These are phyloP conservation scores for Epicoccum sorghinum DNA, from an alignment of 2,329 filamentous ascomycete genomes.

Conservation along the genomic window DNA sequence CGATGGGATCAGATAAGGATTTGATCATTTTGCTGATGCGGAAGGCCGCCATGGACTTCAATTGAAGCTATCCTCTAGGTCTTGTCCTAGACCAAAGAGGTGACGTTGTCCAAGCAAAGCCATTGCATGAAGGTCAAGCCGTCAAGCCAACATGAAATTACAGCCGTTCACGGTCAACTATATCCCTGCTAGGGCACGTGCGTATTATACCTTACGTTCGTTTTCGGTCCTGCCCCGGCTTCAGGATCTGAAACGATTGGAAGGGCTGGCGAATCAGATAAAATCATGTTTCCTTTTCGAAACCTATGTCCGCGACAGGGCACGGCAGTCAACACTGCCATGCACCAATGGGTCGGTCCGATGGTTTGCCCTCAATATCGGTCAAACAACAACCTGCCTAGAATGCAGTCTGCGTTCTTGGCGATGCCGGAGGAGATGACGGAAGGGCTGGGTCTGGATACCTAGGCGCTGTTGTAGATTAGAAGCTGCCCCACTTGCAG, in stretches of 20 bases:
- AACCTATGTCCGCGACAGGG: slow-evolving; percentile 2
- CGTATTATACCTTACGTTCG: slow-evolving; percentile 2
- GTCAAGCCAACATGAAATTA: slow-evolving; percentile 4
- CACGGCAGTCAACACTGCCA: slow-evolving; percentile 3
- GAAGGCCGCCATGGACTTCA: not conserved
- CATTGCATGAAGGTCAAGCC: slow-evolving; percentile 1
- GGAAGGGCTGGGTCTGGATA: slow-evolving; percentile 10
- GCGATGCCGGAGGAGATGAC: slow-evolving; percentile 11
- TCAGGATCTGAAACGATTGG: slow-evolving; percentile 3
- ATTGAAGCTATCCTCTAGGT: not conserved
- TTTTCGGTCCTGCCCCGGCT: slow-evolving; percentile 12
- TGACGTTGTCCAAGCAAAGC: not conserved
- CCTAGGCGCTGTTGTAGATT: slow-evolving; percentile 5
- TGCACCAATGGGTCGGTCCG: slow-evolving; percentile 11
- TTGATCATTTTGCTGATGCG: not conserved
- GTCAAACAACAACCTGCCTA: slow-evolving; percentile 16
- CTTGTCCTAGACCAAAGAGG: not conserved
- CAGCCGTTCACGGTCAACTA: not conserved
- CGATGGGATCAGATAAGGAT: not conserved
- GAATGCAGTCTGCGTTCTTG: slow-evolving; percentile 12
- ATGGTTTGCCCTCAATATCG: slow-evolving; percentile 7
- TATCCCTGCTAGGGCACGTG: slow-evolving; percentile 9
- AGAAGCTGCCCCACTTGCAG: slow-evolving; percentile 8
- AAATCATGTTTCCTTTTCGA: slow-evolving; percentile 8
- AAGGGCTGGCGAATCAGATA: slow-evolving; percentile 8